phyloP scores from a whole-genome alignment of 1,284 basidiomycete species.

The Cystobasidium pallidum region DNA sequence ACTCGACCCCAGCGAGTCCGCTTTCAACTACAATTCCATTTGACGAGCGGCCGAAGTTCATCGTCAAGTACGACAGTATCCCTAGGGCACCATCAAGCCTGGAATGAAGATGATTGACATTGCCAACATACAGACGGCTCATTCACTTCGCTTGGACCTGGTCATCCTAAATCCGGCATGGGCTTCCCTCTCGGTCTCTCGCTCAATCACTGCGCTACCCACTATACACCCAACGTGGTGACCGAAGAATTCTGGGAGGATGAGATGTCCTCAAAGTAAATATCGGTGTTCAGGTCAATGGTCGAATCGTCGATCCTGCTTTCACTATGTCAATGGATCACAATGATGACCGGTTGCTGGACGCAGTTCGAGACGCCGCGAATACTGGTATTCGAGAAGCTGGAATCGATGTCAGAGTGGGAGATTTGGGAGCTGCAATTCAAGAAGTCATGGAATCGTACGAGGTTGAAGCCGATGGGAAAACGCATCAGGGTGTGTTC shows the following conservation, averaged over 20 bases:
- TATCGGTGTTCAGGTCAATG: conserved; percentile 94
- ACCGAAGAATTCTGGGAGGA: conserved; percentile 69
- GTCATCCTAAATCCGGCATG: conserved; percentile 72
- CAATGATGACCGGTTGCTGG: conserved; percentile 84
- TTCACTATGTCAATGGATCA: conserved; percentile 91
- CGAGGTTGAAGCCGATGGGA: conserved; percentile 88
- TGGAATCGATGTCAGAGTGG: conserved; percentile 92
- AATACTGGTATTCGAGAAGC: conserved; percentile 88
- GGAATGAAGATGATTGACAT: conserved; percentile 96
- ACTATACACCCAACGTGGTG: conserved; percentile 85
- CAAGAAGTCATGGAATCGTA: conserved; percentile 99
- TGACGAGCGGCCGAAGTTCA: conserved; percentile 95
- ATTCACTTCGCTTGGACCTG: conserved; percentile 30
- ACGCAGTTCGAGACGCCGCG: conserved; percentile 91
- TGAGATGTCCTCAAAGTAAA: conserved; percentile 96
- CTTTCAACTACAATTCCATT: conserved; percentile 74
- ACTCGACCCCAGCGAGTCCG: conserved; percentile 70
- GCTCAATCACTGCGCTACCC: conserved; percentile 92
- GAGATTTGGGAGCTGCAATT: conserved; percentile 87
- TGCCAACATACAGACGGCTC: conserved; percentile 79
- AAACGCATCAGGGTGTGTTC: conserved; percentile 76
- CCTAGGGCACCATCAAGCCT: conserved; percentile 80
- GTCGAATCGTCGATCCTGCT: conserved; percentile 91
- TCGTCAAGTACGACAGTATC: conserved; percentile 81
- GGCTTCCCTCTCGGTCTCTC: conserved; percentile 97